A percentile compares a stretch with the other conserved stretches of the same genome.
These are phyloP conservation scores for Piedraia hortae DNA, from an alignment of 2,329 filamentous ascomycete species.

Conservation along the genomic window DNA sequence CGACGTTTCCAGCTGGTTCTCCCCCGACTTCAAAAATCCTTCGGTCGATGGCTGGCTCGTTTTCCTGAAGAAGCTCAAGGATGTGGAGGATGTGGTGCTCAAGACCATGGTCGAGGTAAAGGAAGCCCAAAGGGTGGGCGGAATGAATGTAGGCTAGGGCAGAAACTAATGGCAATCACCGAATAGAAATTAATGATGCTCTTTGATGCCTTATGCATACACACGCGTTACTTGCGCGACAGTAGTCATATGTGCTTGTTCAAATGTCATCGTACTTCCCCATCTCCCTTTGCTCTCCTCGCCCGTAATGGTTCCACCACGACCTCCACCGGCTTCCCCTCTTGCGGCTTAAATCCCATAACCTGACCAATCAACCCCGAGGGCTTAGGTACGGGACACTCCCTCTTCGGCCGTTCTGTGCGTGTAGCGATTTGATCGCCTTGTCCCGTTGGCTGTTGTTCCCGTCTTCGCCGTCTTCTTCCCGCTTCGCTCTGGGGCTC, in stretches of 20 bases:
- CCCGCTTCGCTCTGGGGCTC: slow-evolving; percentile 11
- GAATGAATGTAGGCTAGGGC: no score
- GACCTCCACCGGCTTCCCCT: slow-evolving; percentile 6
- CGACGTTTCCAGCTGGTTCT: slow-evolving; percentile 10
- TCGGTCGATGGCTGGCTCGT: no score
- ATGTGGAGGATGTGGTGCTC: no score
- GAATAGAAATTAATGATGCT: no score
- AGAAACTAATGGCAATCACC: no score
- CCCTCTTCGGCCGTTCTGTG: slow-evolving; percentile 14
- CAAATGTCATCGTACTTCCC: no score
- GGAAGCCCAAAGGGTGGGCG: slow-evolving; percentile 1
- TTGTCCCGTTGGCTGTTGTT: slow-evolving; percentile 1
- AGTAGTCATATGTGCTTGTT: no score
- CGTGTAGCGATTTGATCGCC: slow-evolving; percentile 1
- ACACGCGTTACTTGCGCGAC: no score
- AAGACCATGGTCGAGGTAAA: slow-evolving; percentile 3
- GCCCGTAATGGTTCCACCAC: slow-evolving; percentile 7
- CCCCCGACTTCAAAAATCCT: slow-evolving; percentile 1
- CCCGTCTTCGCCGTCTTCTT: slow-evolving; percentile 17
- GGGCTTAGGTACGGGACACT: slow-evolving; percentile 83
- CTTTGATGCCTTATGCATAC: no score
- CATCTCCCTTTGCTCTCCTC: slow-evolving; percentile 1
- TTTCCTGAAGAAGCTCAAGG: no score
- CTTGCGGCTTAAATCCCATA: slow-evolving; percentile 33
- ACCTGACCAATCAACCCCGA: slow-evolving; percentile 49